Evolutionary conservation across 257 asterid genomes (phyloP).

Genomic region (Thymus mandschuricus): DNA sequence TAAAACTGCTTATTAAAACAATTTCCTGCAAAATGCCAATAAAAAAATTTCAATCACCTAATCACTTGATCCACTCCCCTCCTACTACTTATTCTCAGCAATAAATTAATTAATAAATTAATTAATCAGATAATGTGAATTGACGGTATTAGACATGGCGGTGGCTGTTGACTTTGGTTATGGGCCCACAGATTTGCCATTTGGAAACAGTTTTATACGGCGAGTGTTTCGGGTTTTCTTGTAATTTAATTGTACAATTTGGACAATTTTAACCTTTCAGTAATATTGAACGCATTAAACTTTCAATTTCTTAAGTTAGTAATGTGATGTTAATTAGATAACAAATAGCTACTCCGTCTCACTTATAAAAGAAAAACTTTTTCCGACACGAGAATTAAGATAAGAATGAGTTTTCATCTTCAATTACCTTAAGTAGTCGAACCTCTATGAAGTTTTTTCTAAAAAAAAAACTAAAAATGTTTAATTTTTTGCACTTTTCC

Average conservation of each 20-base stretch:
- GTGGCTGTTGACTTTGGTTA: slow-evolving; percentile 41
- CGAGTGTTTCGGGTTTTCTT: neutral
- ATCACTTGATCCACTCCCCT: slow-evolving; percentile 32
- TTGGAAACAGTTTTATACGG: neutral
- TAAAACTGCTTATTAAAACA: neutral
- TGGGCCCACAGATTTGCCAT: neutral
- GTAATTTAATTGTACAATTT: neutral
- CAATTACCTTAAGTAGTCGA: neutral
- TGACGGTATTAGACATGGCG: slow-evolving; percentile 27
- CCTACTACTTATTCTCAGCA: slow-evolving; percentile 21
- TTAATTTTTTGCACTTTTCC: neutral
- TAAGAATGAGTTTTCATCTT: neutral
- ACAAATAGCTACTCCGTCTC: too few species aligned
- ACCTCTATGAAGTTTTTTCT: neutral
- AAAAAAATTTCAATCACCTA: slow-evolving; percentile 19
- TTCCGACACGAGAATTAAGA: too few species aligned
- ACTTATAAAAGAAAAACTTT: too few species aligned
- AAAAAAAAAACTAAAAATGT: neutral
- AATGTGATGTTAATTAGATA: too few species aligned
- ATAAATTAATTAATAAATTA: slow-evolving; percentile 15
- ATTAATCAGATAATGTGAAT: slow-evolving; percentile 18
- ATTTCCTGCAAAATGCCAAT: slow-evolving; percentile 22
- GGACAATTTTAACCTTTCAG: slow-evolving; percentile 29
- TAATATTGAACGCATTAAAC: neutral
- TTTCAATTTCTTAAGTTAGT: neutral